Evolutionary conservation across 495 filamentous ascomycete genomes (phyloP).

Genomic region (Xylaria flabelliformis): DNA sequence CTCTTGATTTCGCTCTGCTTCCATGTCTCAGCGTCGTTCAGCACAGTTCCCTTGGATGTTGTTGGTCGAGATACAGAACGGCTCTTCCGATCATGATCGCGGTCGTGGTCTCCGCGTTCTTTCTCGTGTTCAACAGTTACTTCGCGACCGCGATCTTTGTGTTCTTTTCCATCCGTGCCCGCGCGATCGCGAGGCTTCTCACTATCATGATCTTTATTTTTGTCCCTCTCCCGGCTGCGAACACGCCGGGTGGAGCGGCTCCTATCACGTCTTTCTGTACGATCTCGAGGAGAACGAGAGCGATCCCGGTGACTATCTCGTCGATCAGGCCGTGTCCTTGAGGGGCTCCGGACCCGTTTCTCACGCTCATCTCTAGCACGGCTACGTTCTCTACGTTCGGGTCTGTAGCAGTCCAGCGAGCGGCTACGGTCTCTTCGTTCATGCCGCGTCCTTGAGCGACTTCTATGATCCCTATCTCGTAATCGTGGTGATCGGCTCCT

Average conservation of each 20-base stretch:
- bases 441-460: constrained; percentile 28
- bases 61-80: constrained; percentile 46
- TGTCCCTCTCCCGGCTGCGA: constrained; percentile 33
- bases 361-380: constrained; percentile 40
- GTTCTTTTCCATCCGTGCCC: constrained; percentile 27
- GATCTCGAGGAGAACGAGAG: constrained; percentile 42
- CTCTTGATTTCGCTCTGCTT: constrained; percentile 61
- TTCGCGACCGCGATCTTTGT: constrained; percentile 29
- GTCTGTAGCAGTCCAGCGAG: constrained; percentile 40
- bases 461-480: constrained; percentile 37
- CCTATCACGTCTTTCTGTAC: constrained; percentile 43
- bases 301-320: constrained; percentile 40
- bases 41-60: constrained; percentile 34
- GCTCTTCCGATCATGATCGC: constrained; percentile 42
- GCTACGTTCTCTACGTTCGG: constrained; percentile 49
- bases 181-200: constrained; percentile 25
- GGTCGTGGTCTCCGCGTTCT: constrained; percentile 27
- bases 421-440: constrained; percentile 30
- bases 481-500: constrained; percentile 40
- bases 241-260: constrained; percentile 41
- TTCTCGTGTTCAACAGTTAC: constrained; percentile 33
- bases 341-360: constrained; percentile 40
- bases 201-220: constrained; percentile 28
- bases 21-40: constrained; percentile 50
- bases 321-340: constrained; percentile 31